phyloP scores from a whole-genome alignment of 2,329 filamentous ascomycete genomes.

The Verticillium nonalfalfae region DNA sequence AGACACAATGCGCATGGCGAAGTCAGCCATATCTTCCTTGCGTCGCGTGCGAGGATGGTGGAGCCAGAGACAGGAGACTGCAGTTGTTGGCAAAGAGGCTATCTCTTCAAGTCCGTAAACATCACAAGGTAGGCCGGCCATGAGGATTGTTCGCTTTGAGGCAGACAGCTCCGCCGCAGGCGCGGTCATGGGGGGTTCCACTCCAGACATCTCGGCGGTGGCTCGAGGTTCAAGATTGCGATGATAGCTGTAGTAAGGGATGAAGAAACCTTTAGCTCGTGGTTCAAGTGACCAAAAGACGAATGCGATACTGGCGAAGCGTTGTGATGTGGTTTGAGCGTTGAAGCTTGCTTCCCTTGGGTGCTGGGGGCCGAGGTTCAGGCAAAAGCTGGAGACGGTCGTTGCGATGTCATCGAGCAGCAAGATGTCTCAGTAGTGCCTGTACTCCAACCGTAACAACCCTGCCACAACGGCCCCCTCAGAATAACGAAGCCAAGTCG shows the following conservation, averaged over 20 bases:
- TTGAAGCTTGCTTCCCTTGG: not conserved
- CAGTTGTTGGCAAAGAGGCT: conserved; percentile 30
- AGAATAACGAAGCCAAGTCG: not conserved
- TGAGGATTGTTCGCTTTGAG: conserved; percentile 60
- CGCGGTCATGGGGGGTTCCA: conserved; percentile 11
- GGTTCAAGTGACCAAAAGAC: too few relatives aligned
- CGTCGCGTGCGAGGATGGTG: conserved; percentile 72
- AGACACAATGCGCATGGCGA: conserved; percentile 63
- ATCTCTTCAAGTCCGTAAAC: conserved; percentile 79
- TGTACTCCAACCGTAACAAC: not conserved
- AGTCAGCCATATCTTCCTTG: conserved; percentile 67
- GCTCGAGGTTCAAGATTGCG: not conserved
- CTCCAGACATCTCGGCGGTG: conserved; percentile 15
- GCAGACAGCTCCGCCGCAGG: conserved; percentile 38
- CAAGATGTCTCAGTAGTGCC: not conserved
- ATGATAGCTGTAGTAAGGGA: not conserved
- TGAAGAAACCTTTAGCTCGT: too few relatives aligned
- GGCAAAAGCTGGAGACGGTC: not conserved
- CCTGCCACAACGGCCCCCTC: not conserved
- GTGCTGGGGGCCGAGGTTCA: not conserved
- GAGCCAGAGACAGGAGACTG: conserved; percentile 81
- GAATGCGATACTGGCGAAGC: too few relatives aligned
- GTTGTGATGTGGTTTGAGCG: not conserved
- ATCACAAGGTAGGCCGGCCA: conserved; percentile 73
- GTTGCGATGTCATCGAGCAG: not conserved